These are phyloP conservation scores for Peronospora belbahrii DNA, from an alignment of 352 stramenopile genomes.

Conservation along the genomic window DNA sequence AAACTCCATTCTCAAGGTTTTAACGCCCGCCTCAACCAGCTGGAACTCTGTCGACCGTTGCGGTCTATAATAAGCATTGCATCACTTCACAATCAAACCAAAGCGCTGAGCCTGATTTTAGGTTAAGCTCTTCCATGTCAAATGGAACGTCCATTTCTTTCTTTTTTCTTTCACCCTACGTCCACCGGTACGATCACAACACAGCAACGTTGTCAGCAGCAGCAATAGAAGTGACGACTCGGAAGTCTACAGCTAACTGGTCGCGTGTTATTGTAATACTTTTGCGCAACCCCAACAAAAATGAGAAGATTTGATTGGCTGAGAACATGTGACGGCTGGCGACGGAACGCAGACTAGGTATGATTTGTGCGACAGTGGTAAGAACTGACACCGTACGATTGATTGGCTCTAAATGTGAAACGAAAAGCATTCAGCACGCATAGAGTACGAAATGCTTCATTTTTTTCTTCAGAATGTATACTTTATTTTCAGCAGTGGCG, in stretches of 20 bases:
- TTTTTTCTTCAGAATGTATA: neutral
- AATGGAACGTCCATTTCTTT: too few relatives aligned
- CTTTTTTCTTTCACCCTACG: too few relatives aligned
- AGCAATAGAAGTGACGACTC: neutral
- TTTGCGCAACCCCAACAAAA: neutral
- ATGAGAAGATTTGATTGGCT: slow-evolving; percentile 9
- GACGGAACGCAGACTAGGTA: too few relatives aligned
- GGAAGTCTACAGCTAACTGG: too few relatives aligned
- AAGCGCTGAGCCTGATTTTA: slow-evolving; percentile 8
- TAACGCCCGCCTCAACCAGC: neutral
- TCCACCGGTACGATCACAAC: too few relatives aligned
- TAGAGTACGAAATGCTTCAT: neutral
- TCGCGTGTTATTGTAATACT: neutral
- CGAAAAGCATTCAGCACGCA: too few relatives aligned
- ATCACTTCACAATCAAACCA: slow-evolving; percentile 12
- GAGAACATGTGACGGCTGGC: slow-evolving; percentile 1
- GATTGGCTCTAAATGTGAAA: too few relatives aligned
- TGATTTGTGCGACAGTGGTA: slow-evolving; percentile 5
- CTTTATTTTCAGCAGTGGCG: too few relatives aligned
- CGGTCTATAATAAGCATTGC: neutral
- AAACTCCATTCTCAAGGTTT: too few relatives aligned
- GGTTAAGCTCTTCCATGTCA: neutral
- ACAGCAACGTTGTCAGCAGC: slow-evolving; percentile 3
- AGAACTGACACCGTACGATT: neutral
- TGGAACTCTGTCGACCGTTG: neutral